Conservation (phyloP, 23 red algal species). For the Gracilariopsis chorda region DNA sequence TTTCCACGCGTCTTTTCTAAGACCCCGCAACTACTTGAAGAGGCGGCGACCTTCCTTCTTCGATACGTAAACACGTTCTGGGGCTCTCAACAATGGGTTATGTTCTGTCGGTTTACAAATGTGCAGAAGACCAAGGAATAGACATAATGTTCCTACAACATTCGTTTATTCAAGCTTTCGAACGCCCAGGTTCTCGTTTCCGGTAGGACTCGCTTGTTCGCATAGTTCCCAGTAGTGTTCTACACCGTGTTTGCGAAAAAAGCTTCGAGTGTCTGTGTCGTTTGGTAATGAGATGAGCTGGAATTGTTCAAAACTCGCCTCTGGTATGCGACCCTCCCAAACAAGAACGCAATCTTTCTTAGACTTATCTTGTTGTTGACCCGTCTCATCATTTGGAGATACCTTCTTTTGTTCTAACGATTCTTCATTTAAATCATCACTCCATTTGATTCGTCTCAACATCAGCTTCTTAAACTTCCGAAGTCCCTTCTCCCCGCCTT, state of each 20-base stretch:
- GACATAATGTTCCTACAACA: too few relatives aligned
- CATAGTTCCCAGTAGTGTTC: constrained; percentile 76
- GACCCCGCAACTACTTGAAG: constrained; percentile 57
- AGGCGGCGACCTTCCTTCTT: constrained; percentile 72
- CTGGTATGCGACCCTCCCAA: constrained; percentile 57
- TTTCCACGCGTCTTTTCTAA: constrained; percentile 86
- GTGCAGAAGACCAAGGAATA: constrained; percentile 74
- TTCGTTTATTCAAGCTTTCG: constrained; percentile 21
- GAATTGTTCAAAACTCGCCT: constrained; percentile 51
- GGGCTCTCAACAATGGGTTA: constrained; percentile 97
- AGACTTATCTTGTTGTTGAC: neutral
- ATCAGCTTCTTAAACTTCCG: constrained; percentile 80
- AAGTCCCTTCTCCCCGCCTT: constrained; percentile 71
- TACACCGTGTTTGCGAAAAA: constrained; percentile 68
- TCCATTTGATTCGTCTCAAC: constrained; percentile 73
- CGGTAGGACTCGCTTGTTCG: constrained; percentile 33
- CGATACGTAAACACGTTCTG: constrained; percentile 96
- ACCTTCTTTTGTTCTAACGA: neutral
- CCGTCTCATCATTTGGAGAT: neutral
- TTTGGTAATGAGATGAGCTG: constrained; percentile 21
- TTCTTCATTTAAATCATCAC: constrained; percentile 12
- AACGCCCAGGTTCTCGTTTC: constrained; percentile 48
- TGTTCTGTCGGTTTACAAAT: constrained; percentile 90
- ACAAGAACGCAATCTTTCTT: constrained; percentile 41
- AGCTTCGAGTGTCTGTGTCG: constrained; percentile 32